Conservation (phyloP, 148 eudicot species). For the Cornus kousa region DNA sequence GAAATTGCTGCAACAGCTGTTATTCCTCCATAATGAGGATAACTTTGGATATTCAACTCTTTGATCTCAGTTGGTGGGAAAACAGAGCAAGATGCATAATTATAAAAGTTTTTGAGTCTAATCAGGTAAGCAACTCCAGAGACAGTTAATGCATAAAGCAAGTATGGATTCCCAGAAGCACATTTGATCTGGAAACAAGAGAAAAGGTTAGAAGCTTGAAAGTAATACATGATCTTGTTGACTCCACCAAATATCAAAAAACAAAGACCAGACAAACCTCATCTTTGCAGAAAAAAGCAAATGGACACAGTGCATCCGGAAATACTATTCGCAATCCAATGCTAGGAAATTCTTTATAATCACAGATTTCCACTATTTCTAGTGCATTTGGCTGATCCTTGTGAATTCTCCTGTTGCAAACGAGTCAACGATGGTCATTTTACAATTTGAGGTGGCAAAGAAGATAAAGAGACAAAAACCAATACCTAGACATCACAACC, state of each 20-base stretch:
- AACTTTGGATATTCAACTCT: slow-evolving; percentile 45
- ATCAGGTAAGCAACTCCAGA: slow-evolving; percentile 71
- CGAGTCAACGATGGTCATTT: background rate
- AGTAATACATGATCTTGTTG: background rate
- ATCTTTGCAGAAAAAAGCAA: slow-evolving; percentile 69
- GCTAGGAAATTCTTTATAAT: slow-evolving; percentile 51
- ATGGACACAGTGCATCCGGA: slow-evolving; percentile 62
- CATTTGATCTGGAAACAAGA: slow-evolving; percentile 42
- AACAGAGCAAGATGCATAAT: slow-evolving; percentile 52
- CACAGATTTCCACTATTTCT: slow-evolving; percentile 63
- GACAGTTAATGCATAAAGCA: slow-evolving; percentile 68
- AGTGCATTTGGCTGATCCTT: slow-evolving; percentile 51
- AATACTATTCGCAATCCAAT: slow-evolving; percentile 69
- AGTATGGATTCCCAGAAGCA: slow-evolving; percentile 48
- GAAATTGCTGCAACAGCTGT: slow-evolving; percentile 61
- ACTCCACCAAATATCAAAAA: background rate
- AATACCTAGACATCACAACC: background rate
- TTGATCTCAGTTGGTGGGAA: slow-evolving; percentile 56
- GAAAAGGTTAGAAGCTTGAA: background rate
- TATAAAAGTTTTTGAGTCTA: slow-evolving; percentile 43
- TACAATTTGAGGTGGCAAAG: background rate
- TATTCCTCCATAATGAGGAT: slow-evolving; percentile 53
- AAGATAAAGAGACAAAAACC: background rate
- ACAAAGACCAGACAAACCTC: slow-evolving; percentile 40
- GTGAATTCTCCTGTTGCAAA: slow-evolving; percentile 66